Conservation (phyloP, 495 filamentous ascomycete genomes). For the Aspergillus indologenus region DNA sequence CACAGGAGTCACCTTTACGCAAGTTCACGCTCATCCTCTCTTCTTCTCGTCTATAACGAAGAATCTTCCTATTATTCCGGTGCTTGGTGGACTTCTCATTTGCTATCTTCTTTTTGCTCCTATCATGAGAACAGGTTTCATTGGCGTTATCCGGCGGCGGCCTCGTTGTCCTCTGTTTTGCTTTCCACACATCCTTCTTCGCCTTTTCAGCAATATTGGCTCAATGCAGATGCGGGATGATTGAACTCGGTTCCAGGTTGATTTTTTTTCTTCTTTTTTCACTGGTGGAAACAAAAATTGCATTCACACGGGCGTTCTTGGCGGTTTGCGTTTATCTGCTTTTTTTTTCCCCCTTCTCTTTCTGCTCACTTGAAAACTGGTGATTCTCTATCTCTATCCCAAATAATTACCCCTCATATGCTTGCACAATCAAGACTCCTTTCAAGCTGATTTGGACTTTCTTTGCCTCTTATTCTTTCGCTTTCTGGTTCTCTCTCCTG, state of each 20-base stretch:
- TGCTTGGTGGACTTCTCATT: not conserved
- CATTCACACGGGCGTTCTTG: not conserved
- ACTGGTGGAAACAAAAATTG: not conserved
- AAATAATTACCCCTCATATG: not conserved
- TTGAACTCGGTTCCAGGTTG: not conserved
- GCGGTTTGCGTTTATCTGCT: too few relatives aligned
- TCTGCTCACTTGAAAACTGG: not conserved
- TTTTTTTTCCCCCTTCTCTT: not conserved
- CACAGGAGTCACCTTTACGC: not conserved
- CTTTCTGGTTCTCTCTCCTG: conserved; percentile 5
- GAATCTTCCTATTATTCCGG: not conserved
- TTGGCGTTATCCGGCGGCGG: not conserved
- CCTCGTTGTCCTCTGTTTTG: not conserved
- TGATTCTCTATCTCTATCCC: not conserved
- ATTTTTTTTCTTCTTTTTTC: not conserved
- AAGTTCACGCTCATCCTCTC: not conserved
- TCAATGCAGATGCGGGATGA: not conserved
- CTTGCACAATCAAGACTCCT: not conserved
- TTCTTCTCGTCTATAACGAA: not conserved
- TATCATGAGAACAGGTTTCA: not conserved
- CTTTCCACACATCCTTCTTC: not conserved
- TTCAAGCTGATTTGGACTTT: not conserved
- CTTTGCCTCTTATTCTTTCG: conserved; percentile 6
- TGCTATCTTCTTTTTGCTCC: not conserved
- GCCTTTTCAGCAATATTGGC: not conserved